Evolutionary conservation across 1,139 yeast genomes (phyloP).

Genomic region (Suhomyces kunorum): DNA sequence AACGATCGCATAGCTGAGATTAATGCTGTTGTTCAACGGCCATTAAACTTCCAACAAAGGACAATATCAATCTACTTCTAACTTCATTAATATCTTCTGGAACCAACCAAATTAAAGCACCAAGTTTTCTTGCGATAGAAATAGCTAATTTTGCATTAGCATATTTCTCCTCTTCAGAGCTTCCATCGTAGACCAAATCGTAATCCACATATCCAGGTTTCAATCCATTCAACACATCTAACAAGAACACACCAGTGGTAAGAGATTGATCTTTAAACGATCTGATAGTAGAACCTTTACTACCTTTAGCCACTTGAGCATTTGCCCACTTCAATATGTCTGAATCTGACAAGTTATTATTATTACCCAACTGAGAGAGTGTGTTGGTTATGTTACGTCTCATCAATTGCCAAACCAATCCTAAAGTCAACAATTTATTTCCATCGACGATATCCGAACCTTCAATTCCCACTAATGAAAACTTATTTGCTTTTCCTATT

Average conservation of each 20-base stretch:
- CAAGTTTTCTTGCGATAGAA: constrained; percentile 96
- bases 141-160: constrained; percentile 97
- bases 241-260: constrained; percentile 74
- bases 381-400: constrained; percentile 90
- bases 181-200: constrained; percentile 79
- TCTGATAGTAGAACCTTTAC: constrained; percentile 66
- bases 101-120: constrained; percentile 96
- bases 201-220: constrained; percentile 98
- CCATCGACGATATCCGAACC: constrained; percentile 98
- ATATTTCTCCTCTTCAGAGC: constrained; percentile 78
- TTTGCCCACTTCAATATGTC: constrained; percentile 96
- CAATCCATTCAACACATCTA: constrained; percentile 88
- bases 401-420: constrained; percentile 99
- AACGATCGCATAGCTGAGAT: too few relatives aligned
- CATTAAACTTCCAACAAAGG: constrained; percentile 96
- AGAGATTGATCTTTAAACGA: constrained; percentile 82
- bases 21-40: constrained; percentile 25
- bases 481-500: constrained; percentile 87
- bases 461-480: constrained; percentile 95
- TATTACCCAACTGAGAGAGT: constrained; percentile 70
- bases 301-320: constrained; percentile 79
- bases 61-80: constrained; percentile 86
- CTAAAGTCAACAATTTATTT: constrained; percentile 82
- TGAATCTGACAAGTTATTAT: constrained; percentile 65
- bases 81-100: constrained; percentile 99